These are phyloP conservation scores for Boletus reticuloceps DNA, from an alignment of 768 basidiomycete species.

Conservation along the genomic window DNA sequence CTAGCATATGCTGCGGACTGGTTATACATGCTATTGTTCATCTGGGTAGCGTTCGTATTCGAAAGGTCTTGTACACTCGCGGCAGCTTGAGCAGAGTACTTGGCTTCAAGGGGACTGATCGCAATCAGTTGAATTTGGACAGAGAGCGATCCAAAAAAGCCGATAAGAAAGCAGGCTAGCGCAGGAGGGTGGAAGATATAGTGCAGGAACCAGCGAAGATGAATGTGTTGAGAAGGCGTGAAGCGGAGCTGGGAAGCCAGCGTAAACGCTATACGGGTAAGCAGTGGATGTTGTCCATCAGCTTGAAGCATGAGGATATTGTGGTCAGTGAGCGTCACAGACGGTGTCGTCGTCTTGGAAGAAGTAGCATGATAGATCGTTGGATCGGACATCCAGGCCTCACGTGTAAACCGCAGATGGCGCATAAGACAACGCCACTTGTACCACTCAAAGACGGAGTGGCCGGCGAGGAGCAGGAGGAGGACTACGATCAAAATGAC, in stretches of 20 bases:
- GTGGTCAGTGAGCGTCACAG: constrained; percentile 64
- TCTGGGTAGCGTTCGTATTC: constrained; percentile 63
- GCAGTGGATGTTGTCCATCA: constrained; percentile 67
- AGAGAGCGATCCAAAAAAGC: constrained; percentile 84
- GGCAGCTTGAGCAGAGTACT: constrained; percentile 62
- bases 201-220: constrained; percentile 84
- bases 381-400: constrained; percentile 76
- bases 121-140: constrained; percentile 86
- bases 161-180: constrained; percentile 87
- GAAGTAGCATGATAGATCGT: constrained; percentile 44
- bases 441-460: constrained; percentile 84
- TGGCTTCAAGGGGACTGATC: constrained; percentile 66
- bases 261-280: constrained; percentile 60
- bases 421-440: constrained; percentile 72
- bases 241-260: constrained; percentile 52
- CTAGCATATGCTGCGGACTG: constrained; percentile 76
- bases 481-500: constrained; percentile 70
- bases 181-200: constrained; percentile 93
- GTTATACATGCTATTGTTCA: constrained; percentile 83
- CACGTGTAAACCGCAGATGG: constrained; percentile 67
- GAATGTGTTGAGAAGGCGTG: constrained; percentile 58
- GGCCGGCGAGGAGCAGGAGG: constrained; percentile 68
- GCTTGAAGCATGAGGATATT: constrained; percentile 76
- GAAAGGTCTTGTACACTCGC: constrained; percentile 65
- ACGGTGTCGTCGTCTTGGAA: constrained; percentile 37